Evolutionary conservation across 345 rosid genomes (phyloP).

Genomic region (Pelargonium nanum): DNA sequence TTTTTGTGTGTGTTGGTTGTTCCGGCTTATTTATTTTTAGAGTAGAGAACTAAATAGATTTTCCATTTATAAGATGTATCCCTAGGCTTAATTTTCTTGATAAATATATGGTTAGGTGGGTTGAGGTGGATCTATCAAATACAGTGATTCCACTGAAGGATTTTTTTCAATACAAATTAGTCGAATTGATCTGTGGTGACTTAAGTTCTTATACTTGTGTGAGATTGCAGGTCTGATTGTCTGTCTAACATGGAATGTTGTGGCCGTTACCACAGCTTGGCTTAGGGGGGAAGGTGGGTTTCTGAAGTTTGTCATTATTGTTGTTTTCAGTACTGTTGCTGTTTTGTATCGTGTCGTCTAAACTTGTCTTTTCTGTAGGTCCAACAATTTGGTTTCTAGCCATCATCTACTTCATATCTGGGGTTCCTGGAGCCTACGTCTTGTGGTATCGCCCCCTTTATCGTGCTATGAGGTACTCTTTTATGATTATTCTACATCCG

Average conservation of each 20-base stretch:
- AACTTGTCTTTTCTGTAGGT: conserved; percentile 33
- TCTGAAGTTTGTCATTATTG: conserved; percentile 2
- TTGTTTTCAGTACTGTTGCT: conserved; percentile 4
- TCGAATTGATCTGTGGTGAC: neutral
- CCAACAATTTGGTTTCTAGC: conserved; percentile 93
- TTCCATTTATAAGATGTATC: too few species aligned
- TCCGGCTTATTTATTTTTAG: too few species aligned
- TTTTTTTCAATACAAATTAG: too few species aligned
- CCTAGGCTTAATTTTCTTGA: too few species aligned
- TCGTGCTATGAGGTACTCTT: conserved; percentile 80
- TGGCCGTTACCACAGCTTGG: conserved; percentile 86
- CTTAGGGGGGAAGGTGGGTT: conserved; percentile 75
- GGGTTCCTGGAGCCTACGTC: conserved; percentile 84
- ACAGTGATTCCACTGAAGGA: too few species aligned
- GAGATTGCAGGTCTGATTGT: conserved; percentile 52
- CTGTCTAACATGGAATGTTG: conserved; percentile 80
- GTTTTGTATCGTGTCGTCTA: conserved; percentile 10
- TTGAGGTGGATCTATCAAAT: too few species aligned
- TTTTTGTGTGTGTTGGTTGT: neutral
- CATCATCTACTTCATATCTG: conserved; percentile 74
- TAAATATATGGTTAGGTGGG: too few species aligned
- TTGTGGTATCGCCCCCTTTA: conserved; percentile 95
- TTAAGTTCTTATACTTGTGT: too few species aligned
- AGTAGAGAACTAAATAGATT: too few species aligned
- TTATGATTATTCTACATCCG: conserved; percentile 1